A percentile compares a stretch with the other conserved stretches of the same genome.
These are phyloP conservation scores for Fragaria nilgerrensis DNA, from an alignment of 306 rosid genomes.

Conservation along the genomic window DNA sequence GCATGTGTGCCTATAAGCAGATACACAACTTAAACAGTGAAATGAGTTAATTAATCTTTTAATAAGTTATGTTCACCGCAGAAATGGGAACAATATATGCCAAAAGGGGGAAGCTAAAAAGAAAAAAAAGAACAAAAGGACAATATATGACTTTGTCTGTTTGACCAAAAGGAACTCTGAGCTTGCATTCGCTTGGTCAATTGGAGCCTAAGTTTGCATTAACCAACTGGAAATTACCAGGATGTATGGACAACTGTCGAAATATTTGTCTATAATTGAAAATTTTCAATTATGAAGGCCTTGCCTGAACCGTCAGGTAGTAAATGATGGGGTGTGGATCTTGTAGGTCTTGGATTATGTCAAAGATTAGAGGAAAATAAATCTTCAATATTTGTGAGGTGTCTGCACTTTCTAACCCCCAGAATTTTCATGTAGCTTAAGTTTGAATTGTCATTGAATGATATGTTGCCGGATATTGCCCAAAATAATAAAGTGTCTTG, in stretches of 20 bases:
- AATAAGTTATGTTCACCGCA: not conserved
- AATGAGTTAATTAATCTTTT: not conserved
- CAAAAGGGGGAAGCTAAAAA: not conserved
- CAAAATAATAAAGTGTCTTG: not conserved
- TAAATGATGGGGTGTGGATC: not conserved
- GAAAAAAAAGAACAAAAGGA: not conserved
- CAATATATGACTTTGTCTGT: not conserved
- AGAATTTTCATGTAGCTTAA: not conserved
- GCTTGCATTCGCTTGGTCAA: not conserved
- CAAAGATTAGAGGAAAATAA: not conserved
- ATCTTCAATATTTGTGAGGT: not conserved
- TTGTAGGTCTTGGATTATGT: not conserved
- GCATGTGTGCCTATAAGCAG: not conserved
- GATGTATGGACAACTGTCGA: not conserved
- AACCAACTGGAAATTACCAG: not conserved
- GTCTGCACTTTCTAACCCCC: not conserved
- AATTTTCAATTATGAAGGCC: not conserved
- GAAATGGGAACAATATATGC: not conserved
- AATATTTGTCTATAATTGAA: not conserved
- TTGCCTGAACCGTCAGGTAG: not conserved
- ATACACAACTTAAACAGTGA: not conserved
- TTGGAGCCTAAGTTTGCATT: not conserved
- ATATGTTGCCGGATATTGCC: not conserved
- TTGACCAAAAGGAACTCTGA: not conserved
- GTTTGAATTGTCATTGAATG: not conserved